phyloP scores from a whole-genome alignment of 768 basidiomycete species.

The Boletellus sp. region DNA sequence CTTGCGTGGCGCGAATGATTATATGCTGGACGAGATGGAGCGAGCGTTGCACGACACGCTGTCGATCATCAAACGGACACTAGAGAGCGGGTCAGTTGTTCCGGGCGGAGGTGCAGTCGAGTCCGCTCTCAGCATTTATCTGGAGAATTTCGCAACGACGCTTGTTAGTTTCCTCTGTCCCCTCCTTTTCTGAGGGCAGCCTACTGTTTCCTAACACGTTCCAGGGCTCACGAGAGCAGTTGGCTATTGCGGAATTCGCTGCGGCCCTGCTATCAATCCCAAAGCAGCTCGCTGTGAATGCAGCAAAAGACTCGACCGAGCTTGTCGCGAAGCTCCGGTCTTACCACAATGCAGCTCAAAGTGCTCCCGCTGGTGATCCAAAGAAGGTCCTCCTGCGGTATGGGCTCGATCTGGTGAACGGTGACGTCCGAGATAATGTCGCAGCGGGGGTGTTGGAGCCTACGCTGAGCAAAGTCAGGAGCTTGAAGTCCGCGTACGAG shows the following conservation, averaged over 20 bases:
- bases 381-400: slow-evolving; percentile 89
- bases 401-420: slow-evolving; percentile 91
- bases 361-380: slow-evolving; percentile 84
- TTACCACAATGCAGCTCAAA: slow-evolving; percentile 96
- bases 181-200: not conserved
- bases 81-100: slow-evolving; percentile 94
- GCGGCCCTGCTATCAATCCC: slow-evolving; percentile 89
- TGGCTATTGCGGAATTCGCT: slow-evolving; percentile 99
- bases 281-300: slow-evolving; percentile 95
- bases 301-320: slow-evolving; percentile 97
- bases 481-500: slow-evolving; percentile 94
- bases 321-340: slow-evolving; percentile 95
- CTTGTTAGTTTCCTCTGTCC: slow-evolving; percentile 56
- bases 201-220: slow-evolving; percentile 3
- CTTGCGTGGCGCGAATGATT: slow-evolving; percentile 95
- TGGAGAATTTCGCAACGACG: slow-evolving; percentile 98
- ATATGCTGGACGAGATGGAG: slow-evolving; percentile 99
- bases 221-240: slow-evolving; percentile 95
- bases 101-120: slow-evolving; percentile 98
- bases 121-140: slow-evolving; percentile 92
- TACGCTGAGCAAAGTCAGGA: slow-evolving; percentile 95
- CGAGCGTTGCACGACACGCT: slow-evolving; percentile 91
- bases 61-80: slow-evolving; percentile 92
- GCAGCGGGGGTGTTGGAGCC: slow-evolving; percentile 92
- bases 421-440: slow-evolving; percentile 93